phyloP scores from a whole-genome alignment of 1,284 basidiomycete species.

The Moniliella sp. region DNA sequence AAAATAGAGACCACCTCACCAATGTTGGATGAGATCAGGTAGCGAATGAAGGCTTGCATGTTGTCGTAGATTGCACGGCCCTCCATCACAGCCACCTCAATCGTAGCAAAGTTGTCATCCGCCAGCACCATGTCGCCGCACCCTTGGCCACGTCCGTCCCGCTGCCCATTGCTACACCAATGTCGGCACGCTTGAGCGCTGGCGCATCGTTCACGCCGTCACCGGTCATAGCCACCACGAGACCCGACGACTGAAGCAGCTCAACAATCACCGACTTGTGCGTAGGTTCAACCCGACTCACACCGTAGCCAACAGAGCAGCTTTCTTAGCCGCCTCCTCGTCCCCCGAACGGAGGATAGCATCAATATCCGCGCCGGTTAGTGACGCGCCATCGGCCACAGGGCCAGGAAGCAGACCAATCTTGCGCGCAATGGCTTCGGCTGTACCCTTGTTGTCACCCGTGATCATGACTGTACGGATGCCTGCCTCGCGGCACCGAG shows the following conservation, averaged over 20 bases:
- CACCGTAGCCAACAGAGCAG: too few relatives aligned
- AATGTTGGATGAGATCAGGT: slow-evolving; percentile 21
- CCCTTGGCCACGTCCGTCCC: slow-evolving; percentile 52
- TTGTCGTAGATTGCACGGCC: slow-evolving; percentile 26
- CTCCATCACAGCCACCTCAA: slow-evolving; percentile 18
- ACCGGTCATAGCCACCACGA: slow-evolving; percentile 20
- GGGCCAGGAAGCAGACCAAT: slow-evolving; percentile 11
- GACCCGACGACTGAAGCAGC: slow-evolving; percentile 11
- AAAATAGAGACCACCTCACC: slow-evolving; percentile 23
- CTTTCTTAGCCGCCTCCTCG: too few relatives aligned
- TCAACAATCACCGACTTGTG: slow-evolving; percentile 24
- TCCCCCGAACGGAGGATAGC: slow-evolving; percentile 13
- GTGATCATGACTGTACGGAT: slow-evolving; percentile 24
- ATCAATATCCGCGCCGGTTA: slow-evolving; percentile 18
- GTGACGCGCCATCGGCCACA: slow-evolving; percentile 11
- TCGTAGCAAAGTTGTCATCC: slow-evolving; percentile 21
- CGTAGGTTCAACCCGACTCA: too few relatives aligned
- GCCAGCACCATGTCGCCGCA: slow-evolving; percentile 27
- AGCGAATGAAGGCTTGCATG: slow-evolving; percentile 24
- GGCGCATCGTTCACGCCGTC: slow-evolving; percentile 45
- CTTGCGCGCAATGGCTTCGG: slow-evolving; percentile 17
- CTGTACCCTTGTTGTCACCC: slow-evolving; percentile 20
- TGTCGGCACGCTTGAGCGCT: slow-evolving; percentile 39
- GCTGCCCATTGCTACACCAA: slow-evolving; percentile 47
- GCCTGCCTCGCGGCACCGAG: slow-evolving; percentile 18